Percentiles rank a stretch among this genome's conserved stretches.
Evolutionary conservation across 2,329 filamentous ascomycete species (phyloP).

Genomic region (Teratosphaeria destructans): DNA sequence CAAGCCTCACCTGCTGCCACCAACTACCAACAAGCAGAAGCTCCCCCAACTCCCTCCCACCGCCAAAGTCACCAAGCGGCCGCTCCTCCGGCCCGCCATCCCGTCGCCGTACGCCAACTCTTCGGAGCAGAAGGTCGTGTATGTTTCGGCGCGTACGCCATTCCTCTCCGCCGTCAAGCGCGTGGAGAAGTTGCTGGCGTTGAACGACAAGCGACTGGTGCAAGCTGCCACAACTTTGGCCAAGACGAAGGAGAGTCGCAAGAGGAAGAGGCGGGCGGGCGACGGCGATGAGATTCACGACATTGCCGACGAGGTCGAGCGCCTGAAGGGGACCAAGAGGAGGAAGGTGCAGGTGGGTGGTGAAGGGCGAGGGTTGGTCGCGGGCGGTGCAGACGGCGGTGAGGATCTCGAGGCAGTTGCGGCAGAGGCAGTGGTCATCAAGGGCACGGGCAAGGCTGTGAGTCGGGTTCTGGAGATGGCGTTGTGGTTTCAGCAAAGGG

Average conservation of each 20-base stretch:
- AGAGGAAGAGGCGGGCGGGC: conserved; percentile 1
- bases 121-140: conserved; percentile 47
- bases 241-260: conserved; percentile 10
- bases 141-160: conserved; percentile 54
- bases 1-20: neutral
- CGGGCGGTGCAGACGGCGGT: conserved; percentile 18
- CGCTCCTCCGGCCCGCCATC: conserved; percentile 47
- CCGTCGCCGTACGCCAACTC: conserved; percentile 43
- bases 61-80: conserved; percentile 43
- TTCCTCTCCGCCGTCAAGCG: conserved; percentile 60
- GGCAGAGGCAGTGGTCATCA: conserved; percentile 46
- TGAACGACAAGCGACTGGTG: conserved; percentile 42
- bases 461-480: conserved; percentile 53
- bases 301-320: conserved; percentile 28
- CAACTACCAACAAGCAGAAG: neutral
- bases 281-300: conserved; percentile 21
- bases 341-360: conserved; percentile 13
- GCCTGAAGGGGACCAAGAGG: conserved; percentile 11
- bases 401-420: conserved; percentile 23
- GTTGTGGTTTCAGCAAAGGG: conserved; percentile 53
- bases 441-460: conserved; percentile 59
- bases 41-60: conserved; percentile 22
- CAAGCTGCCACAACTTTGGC: conserved; percentile 29
- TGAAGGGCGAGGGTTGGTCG: conserved; percentile 14
- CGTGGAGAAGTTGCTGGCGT: conserved; percentile 51